Evolutionary conservation across 2,329 filamentous ascomycete genomes (phyloP), one percentile per base, ranked within the genome.

Genomic region (Ophiostoma perfectum): DNA sequence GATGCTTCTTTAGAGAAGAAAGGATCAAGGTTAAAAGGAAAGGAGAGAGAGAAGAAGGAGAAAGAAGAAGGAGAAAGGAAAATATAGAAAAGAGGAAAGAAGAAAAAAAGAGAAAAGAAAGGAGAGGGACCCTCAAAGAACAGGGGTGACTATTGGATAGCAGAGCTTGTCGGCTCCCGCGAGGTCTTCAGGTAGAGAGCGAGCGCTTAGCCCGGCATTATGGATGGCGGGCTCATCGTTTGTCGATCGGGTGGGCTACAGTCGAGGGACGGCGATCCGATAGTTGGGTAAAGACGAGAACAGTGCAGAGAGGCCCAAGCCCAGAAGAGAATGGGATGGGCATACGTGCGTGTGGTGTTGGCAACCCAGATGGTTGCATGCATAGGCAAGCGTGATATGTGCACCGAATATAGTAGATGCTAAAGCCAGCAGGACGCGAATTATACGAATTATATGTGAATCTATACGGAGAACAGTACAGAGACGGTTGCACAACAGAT

Each of bases 301-400:
- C 14, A 7, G 16, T n/a, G 47, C 47, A 49, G 47, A 27, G 27
- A 49, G 47, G 47, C 47, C 47, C 47, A 18, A 49, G 49, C 12
- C 49, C 49, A 55, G 49, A 27, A 55, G 49, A 55, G n/a, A 4
- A n/a, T 18, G 49, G 27, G 49, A 27, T n/a, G 27, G 49, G 49
- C 18, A 55, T 55, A 55, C 49, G 49, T 55, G 49, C 49, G 49
- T 55, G 49, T 55, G 49, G 49, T 55, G 18, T 27, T 55, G 49
- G 49, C 49, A 27, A 18, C 49, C 18, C 49, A 18, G 18, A 18
- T 27, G 8, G 49, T 36, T 14, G 49, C 49, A 55, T 55, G 49
- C 49, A 55, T 4, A 55, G 49, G 49, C 49, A 52, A 8, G 47
- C 3, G 42, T 8, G 42, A 45, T 45, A 45, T 27, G 27, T 27